phyloP scores from a whole-genome alignment of 2,329 filamentous ascomycete genomes.

The Penicillium fuscoglaucum region DNA sequence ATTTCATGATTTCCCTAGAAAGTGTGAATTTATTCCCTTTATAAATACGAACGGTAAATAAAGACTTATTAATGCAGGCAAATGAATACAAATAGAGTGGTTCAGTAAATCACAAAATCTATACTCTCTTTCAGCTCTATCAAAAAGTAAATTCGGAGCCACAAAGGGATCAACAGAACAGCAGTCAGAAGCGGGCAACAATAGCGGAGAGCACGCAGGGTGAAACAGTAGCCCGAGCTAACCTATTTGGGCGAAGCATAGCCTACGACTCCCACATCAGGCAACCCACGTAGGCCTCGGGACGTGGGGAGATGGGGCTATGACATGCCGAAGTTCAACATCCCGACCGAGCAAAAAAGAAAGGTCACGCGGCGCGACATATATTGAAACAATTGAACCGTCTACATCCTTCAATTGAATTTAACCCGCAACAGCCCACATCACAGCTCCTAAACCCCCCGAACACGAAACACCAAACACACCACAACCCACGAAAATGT shows the following conservation, averaged over 20 bases:
- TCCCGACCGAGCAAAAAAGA: not conserved
- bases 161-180: too few relatives aligned
- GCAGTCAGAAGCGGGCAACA: too few relatives aligned
- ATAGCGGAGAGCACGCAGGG: too few relatives aligned
- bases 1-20: too few relatives aligned
- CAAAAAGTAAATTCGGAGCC: too few relatives aligned
- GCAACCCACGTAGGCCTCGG: not conserved
- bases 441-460: not conserved
- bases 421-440: not conserved
- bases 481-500: conserved; percentile 9
- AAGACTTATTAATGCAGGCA: too few relatives aligned
- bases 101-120: too few relatives aligned
- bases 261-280: not conserved
- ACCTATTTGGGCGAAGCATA: not conserved
- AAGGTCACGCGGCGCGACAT: not conserved
- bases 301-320: not conserved
- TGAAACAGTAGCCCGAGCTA: accelerated
- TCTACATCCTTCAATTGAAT: not conserved
- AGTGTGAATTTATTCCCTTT: too few relatives aligned
- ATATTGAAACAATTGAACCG: not conserved
- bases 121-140: too few relatives aligned
- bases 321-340: not conserved
- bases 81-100: too few relatives aligned
- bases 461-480: not conserved
- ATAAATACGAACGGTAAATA: too few relatives aligned